Base-by-base conservation (phyloP, 139 green algal species). In the Chlorella sp. region DNA sequence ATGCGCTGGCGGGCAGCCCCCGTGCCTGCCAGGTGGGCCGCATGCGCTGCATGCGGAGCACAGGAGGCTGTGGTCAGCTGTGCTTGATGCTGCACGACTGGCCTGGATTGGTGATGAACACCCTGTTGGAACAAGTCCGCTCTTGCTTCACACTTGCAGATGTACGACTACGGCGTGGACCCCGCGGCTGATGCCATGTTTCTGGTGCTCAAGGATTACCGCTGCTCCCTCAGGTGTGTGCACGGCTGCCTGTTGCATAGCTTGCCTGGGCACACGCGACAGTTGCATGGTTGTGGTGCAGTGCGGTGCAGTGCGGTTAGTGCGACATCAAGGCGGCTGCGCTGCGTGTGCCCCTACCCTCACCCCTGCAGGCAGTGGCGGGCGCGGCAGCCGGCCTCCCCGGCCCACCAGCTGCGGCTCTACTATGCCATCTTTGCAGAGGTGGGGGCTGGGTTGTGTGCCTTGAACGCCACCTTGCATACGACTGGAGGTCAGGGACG, bases 151-250 rank as follows among this genome's bases (percentile, higher is more conserved):
- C 57, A 60, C 26, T 39, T 73, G 76, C 86, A 92, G 87, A 87
- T 96, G 79, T 75, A 91, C 23, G 93, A 96, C 83, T 96, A 93
- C 70, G 94, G 94, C 28, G 73, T 97, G 23, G 89, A 90, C 18
- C 74, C 67, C 0, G 47, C 41, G 16, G 41, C 83, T 1, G 91
- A 96, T 41, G 80, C 87, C 30, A 89, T 93, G 78, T 92, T 93
- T 81, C 74, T 98, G 55, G 93, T 97, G 38, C 89, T 97, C 86
- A 86, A 88, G 57, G 70, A 90, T 21, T 97, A 96, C 86, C 81
- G 85, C 41, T 94, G 90, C 85, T 93, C 87, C 0, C 89, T 98
- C 28, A 86, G 83, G 20, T 85, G 38, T 25, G 78, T 7, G 9
- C 44, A 16, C 9, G 44, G 44, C 9, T 51, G 44, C 44, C 7